phyloP scores from a whole-genome alignment of 345 rosid species.

The Brassica carinata region DNA sequence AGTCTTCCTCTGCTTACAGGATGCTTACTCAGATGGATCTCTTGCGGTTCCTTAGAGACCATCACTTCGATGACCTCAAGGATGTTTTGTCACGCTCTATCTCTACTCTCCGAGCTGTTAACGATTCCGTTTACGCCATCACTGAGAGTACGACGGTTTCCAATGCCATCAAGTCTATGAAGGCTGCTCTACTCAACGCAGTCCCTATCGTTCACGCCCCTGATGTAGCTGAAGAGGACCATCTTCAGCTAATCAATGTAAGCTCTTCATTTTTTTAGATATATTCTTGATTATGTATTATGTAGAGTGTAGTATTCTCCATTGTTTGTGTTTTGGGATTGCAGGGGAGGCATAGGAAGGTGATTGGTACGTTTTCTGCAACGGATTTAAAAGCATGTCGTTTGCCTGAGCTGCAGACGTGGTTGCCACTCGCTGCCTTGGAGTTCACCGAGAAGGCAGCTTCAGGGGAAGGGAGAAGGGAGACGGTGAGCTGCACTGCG shows the following conservation, averaged over 20 bases:
- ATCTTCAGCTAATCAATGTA: slow-evolving; percentile 60
- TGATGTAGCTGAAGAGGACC: slow-evolving; percentile 47
- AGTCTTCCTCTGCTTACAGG: neutral
- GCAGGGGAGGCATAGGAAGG: slow-evolving; percentile 69
- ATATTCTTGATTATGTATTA: neutral
- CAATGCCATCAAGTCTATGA: slow-evolving; percentile 69
- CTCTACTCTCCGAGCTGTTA: slow-evolving; percentile 48
- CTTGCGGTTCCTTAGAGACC: too few relatives aligned
- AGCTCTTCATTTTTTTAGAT: neutral
- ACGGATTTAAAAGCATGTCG: slow-evolving; percentile 81
- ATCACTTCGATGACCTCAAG: too few relatives aligned
- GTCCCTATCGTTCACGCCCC: slow-evolving; percentile 75
- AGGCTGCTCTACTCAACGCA: slow-evolving; percentile 61
- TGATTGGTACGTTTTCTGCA: slow-evolving; percentile 73
- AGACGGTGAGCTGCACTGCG: slow-evolving; percentile 50
- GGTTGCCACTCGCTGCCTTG: slow-evolving; percentile 55
- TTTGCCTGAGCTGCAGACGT: slow-evolving; percentile 54
- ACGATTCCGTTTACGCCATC: slow-evolving; percentile 60
- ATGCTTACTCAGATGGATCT: slow-evolving; percentile 61
- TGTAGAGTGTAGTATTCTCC: neutral
- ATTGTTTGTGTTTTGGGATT: slow-evolving; percentile 9
- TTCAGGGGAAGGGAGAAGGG: slow-evolving; percentile 38
- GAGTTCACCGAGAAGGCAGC: slow-evolving; percentile 61
- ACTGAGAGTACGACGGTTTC: slow-evolving; percentile 54
- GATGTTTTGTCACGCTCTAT: slow-evolving; percentile 46